A percentile compares a stretch with the other conserved stretches of the same genome.
Conservation (phyloP, 2,329 filamentous ascomycete species). For the Phaeomoniella chlamydospora region DNA sequence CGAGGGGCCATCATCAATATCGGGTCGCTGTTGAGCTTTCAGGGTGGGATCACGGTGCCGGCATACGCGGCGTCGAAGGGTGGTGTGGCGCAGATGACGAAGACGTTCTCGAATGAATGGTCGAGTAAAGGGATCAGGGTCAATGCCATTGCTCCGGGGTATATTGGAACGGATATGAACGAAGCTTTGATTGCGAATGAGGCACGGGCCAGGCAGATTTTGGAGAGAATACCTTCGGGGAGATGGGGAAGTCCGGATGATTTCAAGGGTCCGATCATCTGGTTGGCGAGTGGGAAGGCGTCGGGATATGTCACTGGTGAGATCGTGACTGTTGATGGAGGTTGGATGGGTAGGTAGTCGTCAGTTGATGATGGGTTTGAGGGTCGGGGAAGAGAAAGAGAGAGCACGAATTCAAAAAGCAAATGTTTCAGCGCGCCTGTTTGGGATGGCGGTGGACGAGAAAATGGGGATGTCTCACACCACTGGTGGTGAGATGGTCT, state of each 20-base stretch:
- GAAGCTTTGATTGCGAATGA: slow-evolving; percentile 60
- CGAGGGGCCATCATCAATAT: slow-evolving; percentile 58
- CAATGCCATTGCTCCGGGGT: slow-evolving; percentile 80
- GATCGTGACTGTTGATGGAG: slow-evolving; percentile 70
- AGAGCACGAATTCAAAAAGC: too few relatives aligned
- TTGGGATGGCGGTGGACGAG: too few relatives aligned
- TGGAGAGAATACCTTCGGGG: slow-evolving; percentile 67
- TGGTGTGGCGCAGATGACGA: slow-evolving; percentile 71
- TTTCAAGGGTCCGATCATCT: slow-evolving; percentile 73
- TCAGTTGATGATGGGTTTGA: too few relatives aligned
- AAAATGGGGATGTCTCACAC: too few relatives aligned
- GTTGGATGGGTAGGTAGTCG: slow-evolving; percentile 72
- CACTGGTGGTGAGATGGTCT: slow-evolving; percentile 13
- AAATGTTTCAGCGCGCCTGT: too few relatives aligned
- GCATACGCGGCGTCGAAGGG: slow-evolving; percentile 81
- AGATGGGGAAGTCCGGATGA: slow-evolving; percentile 75
- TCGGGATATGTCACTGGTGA: slow-evolving; percentile 74
- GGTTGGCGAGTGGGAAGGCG: slow-evolving; percentile 53
- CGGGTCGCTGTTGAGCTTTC: slow-evolving; percentile 65
- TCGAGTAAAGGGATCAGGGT: slow-evolving; percentile 63
- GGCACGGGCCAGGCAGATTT: slow-evolving; percentile 56
- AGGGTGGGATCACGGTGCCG: slow-evolving; percentile 76
- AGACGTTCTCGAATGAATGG: slow-evolving; percentile 80
- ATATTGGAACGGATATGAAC: slow-evolving; percentile 94
- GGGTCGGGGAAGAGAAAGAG: too few relatives aligned